Evolutionary conservation across 768 basidiomycete species (phyloP), one percentile per base, ranked within the genome.

Genomic region (Trametes cubensis): DNA sequence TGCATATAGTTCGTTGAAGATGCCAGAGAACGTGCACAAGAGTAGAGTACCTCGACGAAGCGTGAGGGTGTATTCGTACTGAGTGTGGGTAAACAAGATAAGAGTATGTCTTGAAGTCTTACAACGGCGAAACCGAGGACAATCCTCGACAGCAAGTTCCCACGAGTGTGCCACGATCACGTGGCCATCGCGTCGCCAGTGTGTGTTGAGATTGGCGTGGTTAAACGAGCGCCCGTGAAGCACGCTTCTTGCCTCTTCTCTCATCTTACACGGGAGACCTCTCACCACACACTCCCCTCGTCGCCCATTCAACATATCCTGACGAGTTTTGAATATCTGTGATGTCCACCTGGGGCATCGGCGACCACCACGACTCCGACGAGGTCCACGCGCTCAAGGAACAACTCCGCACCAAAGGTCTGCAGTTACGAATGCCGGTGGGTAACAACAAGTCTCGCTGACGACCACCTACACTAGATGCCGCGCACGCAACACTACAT

Each of bases 331-430:
- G 17, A 8, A 28, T 34, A 15, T 3, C 20, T 60, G 51, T 62
- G 62, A 80, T 79, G 78, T 76, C 77, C 39, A 72, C 76, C 60
- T 69, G 42, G 66, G 76, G 79, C 59, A 70, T 78, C 18, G 77
- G 77, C 13, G 76, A 74, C 67, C 66, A 77, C 62, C 75, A 78
- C 25, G 65, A 79, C 38, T 77, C 78, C 0, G 76, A 77, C 60
- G 74, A 77, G 63, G 70, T 76, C 0, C 72, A 70, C 59, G 67
- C 69, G 11, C 67, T 77, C 48, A 79, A 77, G 69, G 74, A 76
- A 39, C 73, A 62, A 41, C 62, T 77, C 17, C 74, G 77, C 46
- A 70, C 71, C 47, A 75, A 74, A 74, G 77, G 77, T 78, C 46
- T 18, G 69, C 11, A 15, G 1, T 13, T 20, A 34, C 23, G 11